Evolutionary conservation across 371 early-diverging fungal genomes (phyloP), one percentile per base, ranked within the genome.

Genomic region (Mucor ambiguus): DNA sequence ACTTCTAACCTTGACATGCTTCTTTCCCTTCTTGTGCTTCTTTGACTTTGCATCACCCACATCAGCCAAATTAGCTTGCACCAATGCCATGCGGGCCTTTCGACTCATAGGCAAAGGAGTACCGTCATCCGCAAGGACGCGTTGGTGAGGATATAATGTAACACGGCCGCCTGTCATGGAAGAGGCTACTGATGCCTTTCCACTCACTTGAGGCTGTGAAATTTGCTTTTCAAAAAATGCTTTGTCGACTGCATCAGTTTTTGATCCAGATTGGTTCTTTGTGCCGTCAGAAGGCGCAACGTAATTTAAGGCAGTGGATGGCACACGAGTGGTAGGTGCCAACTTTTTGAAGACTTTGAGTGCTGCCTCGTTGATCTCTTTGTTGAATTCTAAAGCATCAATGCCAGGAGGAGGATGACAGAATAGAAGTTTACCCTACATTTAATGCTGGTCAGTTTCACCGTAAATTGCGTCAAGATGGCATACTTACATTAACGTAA

Each of bases 11-110:
- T 91, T 90, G 54, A 87, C 88, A 38, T 91, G 80, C 78, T 90
- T 91, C 78, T 86, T 92, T 52, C 90, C 93, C 86, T 95, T 95
- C 84, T 92, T 91, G 62, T 90, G 88, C 82, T 92, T 92, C 70
- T 89, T 88, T 30, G 71, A 71, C 60, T 71, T 73, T 9, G 57
- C 55, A 20, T 60, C 56, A 32, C 69, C 77, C 16, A 63, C 67
- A 44, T 70, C 77, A 22, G 71, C 78, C 28, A 74, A 71, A 67
- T 77, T 74, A 12, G 75, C 81, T 56, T 79, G 79, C 1, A 77
- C 77, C 64, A 79, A 71, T 28, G 84, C 84, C 61, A 81, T 49
- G n/a, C 81, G 70, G 43, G 77, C 77, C 46, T 78, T 77, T 67
- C 84, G 70, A 18, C 70, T 75, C 59, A 76, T 75, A 20, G 81